Evolutionary conservation across 106 monocot species (phyloP).

Genomic region (Allium sativum): DNA sequence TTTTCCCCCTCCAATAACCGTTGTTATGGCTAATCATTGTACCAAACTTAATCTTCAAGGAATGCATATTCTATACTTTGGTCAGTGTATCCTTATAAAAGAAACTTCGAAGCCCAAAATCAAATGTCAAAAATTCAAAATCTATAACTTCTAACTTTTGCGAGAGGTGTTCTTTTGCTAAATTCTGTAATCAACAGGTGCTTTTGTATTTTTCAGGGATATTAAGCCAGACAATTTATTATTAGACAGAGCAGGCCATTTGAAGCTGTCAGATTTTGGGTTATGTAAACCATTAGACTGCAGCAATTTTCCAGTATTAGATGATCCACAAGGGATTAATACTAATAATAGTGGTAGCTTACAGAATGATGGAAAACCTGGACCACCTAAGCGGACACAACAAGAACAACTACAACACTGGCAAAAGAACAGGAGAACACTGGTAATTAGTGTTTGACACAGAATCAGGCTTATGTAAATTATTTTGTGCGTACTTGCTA

Average conservation of each 20-base stretch:
- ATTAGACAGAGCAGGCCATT: slow-evolving; percentile 78
- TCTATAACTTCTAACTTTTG: too few species aligned
- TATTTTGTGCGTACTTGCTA: not conserved
- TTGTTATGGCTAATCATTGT: too few species aligned
- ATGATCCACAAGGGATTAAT: slow-evolving; percentile 34
- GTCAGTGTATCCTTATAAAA: too few species aligned
- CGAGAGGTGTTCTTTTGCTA: too few species aligned
- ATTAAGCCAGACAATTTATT: slow-evolving; percentile 98
- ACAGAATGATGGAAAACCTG: slow-evolving; percentile 36
- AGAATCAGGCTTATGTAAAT: not conserved
- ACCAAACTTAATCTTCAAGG: too few species aligned
- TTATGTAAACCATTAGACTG: slow-evolving; percentile 77
- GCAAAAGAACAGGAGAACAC: slow-evolving; percentile 83
- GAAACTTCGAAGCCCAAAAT: too few species aligned
- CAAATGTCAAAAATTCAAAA: too few species aligned
- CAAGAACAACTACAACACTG: slow-evolving; percentile 81
- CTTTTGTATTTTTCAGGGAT: slow-evolving; percentile 45
- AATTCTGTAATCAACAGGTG: not conserved
- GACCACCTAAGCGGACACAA: slow-evolving; percentile 48
- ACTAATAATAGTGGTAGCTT: slow-evolving; percentile 30
- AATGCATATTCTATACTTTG: too few species aligned
- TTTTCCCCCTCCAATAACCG: too few species aligned
- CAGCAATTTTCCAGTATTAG: slow-evolving; percentile 48
- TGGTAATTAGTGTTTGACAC: slow-evolving; percentile 25
- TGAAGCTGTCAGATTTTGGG: slow-evolving; percentile 96